Evolutionary conservation across 1,284 basidiomycete genomes (phyloP).

Genomic region (Bondarzewia mesenterica): DNA sequence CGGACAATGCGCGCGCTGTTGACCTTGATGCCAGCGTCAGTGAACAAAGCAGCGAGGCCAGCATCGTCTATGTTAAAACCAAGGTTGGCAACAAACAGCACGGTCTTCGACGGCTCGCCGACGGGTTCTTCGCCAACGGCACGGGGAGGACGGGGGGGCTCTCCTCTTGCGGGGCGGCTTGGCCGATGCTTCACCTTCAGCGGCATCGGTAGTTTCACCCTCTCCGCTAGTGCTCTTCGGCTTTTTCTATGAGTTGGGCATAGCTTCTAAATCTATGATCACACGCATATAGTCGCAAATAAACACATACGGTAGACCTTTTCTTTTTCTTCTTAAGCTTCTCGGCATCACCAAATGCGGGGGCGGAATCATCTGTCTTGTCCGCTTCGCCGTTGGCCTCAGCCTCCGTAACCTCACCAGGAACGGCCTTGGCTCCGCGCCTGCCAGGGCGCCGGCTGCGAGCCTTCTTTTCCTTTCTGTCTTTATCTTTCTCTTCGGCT

Average conservation of each 20-base stretch:
- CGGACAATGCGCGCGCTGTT: slow-evolving; percentile 82
- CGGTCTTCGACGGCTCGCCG: slow-evolving; percentile 77
- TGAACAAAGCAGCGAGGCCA: slow-evolving; percentile 71
- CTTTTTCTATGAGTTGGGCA: slow-evolving; percentile 21
- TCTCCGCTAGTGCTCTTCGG: slow-evolving; percentile 30
- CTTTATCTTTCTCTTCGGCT: slow-evolving; percentile 77
- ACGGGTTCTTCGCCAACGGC: slow-evolving; percentile 67
- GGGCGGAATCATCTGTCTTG: slow-evolving; percentile 35
- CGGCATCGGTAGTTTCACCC: slow-evolving; percentile 22
- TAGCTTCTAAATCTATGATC: too few species aligned
- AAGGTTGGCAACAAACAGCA: slow-evolving; percentile 93
- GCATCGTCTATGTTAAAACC: slow-evolving; percentile 86
- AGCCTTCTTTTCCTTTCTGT: slow-evolving; percentile 64
- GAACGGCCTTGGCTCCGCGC: slow-evolving; percentile 74
- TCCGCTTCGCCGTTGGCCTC: slow-evolving; percentile 71
- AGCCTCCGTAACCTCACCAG: slow-evolving; percentile 79
- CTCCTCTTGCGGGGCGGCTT: slow-evolving; percentile 59
- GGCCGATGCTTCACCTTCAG: slow-evolving; percentile 19
- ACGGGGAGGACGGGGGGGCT: slow-evolving; percentile 47
- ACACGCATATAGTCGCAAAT: slow-evolving; percentile 7
- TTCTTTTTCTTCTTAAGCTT: slow-evolving; percentile 82
- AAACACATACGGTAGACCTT: slow-evolving; percentile 47
- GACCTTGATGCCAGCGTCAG: slow-evolving; percentile 73
- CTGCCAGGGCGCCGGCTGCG: slow-evolving; percentile 68
- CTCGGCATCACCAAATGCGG: slow-evolving; percentile 45